Conservation (phyloP, 2,329 filamentous ascomycete genomes). For the Xylaria digitata region DNA sequence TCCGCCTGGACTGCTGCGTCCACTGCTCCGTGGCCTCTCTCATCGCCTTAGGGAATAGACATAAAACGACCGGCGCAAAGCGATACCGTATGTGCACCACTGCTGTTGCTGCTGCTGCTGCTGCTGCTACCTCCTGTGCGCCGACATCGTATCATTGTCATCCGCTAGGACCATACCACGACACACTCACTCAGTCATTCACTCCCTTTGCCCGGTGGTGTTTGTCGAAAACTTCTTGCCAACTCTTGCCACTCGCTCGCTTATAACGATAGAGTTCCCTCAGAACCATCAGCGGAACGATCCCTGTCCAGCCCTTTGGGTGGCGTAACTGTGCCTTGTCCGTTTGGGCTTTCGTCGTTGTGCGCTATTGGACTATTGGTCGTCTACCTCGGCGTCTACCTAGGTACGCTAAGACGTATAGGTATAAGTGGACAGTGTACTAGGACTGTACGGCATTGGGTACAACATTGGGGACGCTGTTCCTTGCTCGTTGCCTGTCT, state of each 20-base stretch:
- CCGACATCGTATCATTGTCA: constrained; percentile 24
- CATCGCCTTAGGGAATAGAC: constrained; percentile 15
- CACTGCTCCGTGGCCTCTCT: constrained; percentile 23
- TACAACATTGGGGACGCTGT: constrained; percentile 23
- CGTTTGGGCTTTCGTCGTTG: constrained; percentile 15
- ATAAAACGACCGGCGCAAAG: constrained; percentile 14
- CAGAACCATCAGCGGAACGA: constrained; percentile 34
- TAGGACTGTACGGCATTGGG: constrained; percentile 17
- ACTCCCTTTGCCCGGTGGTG: constrained; percentile 7
- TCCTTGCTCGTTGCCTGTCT: constrained; percentile 15
- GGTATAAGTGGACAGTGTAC: constrained; percentile 19
- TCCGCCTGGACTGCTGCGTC: constrained; percentile 29
- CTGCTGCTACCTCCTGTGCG: constrained; percentile 3
- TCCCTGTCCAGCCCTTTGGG: constrained; percentile 48
- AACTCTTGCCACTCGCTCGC: constrained; percentile 31
- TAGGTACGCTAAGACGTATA: background rate
- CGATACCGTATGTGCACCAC: constrained; percentile 3
- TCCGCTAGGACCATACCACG: constrained; percentile 8
- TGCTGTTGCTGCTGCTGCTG: constrained; percentile 1
- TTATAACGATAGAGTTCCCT: constrained; percentile 26
- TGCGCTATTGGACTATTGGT: background rate
- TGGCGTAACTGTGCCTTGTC: constrained; percentile 45
- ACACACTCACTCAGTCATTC: background rate
- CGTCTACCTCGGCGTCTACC: background rate
- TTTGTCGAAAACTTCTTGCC: constrained; percentile 10